phyloP scores from a whole-genome alignment of 805 yeast species.

The Cyberlindnera mississippiensis region DNA sequence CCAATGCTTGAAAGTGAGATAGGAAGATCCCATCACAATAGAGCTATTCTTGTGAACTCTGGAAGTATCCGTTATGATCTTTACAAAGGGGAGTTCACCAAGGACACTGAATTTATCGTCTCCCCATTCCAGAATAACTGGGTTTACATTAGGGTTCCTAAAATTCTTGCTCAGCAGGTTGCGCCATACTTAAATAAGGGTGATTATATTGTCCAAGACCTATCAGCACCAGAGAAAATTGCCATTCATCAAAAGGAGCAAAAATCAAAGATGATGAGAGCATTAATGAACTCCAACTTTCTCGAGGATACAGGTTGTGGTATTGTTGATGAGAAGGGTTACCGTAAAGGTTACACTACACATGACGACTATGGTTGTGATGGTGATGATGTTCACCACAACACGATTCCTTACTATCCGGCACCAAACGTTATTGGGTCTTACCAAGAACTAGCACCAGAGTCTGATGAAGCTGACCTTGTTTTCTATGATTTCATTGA shows the following conservation, averaged over 20 bases:
- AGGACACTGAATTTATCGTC: slow-evolving; percentile 74
- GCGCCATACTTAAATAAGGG: slow-evolving; percentile 54
- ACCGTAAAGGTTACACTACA: slow-evolving; percentile 73
- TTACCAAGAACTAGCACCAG: slow-evolving; percentile 26
- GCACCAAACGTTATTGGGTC: slow-evolving; percentile 80
- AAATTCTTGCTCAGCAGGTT: slow-evolving; percentile 49
- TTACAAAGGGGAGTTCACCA: slow-evolving; percentile 78
- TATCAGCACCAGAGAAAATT: slow-evolving; percentile 19
- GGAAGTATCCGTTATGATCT: slow-evolving; percentile 88
- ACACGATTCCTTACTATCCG: slow-evolving; percentile 50
- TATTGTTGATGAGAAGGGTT: slow-evolving; percentile 14
- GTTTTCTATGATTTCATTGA: slow-evolving; percentile 77
- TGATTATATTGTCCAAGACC: slow-evolving; percentile 36
- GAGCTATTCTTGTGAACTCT: slow-evolving; percentile 71
- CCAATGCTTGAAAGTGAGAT: slow-evolving; percentile 37
- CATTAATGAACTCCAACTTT: not conserved
- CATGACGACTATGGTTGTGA: slow-evolving; percentile 77
- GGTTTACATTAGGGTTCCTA: slow-evolving; percentile 62
- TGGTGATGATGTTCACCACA: slow-evolving; percentile 83
- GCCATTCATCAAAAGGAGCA: not conserved
- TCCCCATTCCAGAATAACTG: slow-evolving; percentile 84
- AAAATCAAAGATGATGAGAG: not conserved
- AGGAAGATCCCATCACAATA: slow-evolving; percentile 21
- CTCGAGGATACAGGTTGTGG: slow-evolving; percentile 10
- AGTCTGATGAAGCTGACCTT: slow-evolving; percentile 49